These are phyloP conservation scores for Alectoria sarmentosa DNA, from an alignment of 495 filamentous ascomycete species.

Conservation along the genomic window DNA sequence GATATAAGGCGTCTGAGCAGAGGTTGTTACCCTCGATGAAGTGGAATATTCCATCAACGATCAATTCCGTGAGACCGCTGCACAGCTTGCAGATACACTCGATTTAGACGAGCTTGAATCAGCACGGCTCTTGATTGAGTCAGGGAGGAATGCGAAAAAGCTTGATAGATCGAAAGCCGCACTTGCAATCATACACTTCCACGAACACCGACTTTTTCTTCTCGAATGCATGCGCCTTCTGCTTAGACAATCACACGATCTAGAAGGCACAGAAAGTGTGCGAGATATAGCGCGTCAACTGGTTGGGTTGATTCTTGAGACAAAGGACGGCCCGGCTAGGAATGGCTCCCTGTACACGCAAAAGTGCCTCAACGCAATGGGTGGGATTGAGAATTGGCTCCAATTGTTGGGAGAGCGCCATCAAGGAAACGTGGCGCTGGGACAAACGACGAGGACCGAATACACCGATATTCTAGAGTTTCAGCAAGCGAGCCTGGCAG, in stretches of 20 bases:
- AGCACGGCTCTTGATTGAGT: constrained; percentile 60
- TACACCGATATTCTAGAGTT: constrained; percentile 63
- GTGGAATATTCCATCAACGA: constrained; percentile 75
- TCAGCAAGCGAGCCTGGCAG: constrained; percentile 61
- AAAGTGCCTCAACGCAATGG: constrained; percentile 67
- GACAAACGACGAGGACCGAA: constrained; percentile 49
- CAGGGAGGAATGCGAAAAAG: constrained; percentile 54
- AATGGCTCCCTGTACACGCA: constrained; percentile 50
- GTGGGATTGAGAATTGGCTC: constrained; percentile 63
- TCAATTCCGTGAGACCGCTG: constrained; percentile 71
- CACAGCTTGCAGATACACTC: constrained; percentile 76
- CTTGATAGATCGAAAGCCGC: constrained; percentile 63
- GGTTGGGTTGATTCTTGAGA: constrained; percentile 40
- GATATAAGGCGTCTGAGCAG: constrained; percentile 33
- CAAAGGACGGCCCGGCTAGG: constrained; percentile 36
- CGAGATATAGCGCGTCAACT: constrained; percentile 38
- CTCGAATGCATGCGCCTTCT: constrained; percentile 77
- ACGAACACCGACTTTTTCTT: constrained; percentile 67
- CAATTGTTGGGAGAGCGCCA: constrained; percentile 62
- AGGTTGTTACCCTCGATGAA: constrained; percentile 61
- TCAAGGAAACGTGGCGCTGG: constrained; percentile 62
- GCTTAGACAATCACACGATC: constrained; percentile 55
- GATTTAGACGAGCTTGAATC: constrained; percentile 86
- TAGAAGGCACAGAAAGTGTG: constrained; percentile 42
- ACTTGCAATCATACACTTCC: constrained; percentile 75